Evolutionary conservation across 176 grass and related monocot genomes (phyloP).

Genomic region (Ananas comosus): DNA sequence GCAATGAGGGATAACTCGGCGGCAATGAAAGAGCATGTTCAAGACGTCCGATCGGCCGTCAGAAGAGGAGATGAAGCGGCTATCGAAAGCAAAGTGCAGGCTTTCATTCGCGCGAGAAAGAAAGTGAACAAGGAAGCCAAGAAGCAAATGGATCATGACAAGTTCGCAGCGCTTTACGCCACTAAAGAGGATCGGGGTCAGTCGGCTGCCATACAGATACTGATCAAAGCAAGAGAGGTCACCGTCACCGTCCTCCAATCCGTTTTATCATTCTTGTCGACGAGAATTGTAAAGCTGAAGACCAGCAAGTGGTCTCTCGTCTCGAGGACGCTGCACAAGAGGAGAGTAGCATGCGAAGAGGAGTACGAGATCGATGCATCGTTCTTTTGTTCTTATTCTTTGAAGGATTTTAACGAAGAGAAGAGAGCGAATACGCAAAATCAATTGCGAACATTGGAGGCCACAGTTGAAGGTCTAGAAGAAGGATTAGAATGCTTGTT

Average conservation of each 20-base stretch:
- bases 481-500: constrained; percentile 11
- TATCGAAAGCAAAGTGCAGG: background rate
- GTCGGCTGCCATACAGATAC: background rate
- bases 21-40: background rate
- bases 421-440: background rate
- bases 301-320: constrained; percentile 6
- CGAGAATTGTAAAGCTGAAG: background rate
- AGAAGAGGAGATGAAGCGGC: constrained; percentile 3
- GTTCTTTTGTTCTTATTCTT: background rate
- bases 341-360: background rate
- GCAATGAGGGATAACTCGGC: background rate
- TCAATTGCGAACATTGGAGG: constrained; percentile 1
- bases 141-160: constrained; percentile 4
- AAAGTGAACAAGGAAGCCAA: background rate
- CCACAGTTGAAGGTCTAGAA: constrained; percentile 5
- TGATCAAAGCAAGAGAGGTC: constrained; percentile 11
- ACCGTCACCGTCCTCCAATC: constrained; percentile 2
- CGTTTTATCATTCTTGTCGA: constrained; percentile 2
- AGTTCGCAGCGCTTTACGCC: background rate
- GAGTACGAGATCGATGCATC: background rate
- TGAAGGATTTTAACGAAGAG: background rate
- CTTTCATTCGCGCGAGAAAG: background rate
- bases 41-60: background rate
- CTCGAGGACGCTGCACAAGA: constrained; percentile 11
- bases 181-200: background rate